A percentile compares a stretch with the other conserved stretches of the same genome.
phyloP scores from a whole-genome alignment of 306 rosid genomes.

The Alnus rubra region DNA sequence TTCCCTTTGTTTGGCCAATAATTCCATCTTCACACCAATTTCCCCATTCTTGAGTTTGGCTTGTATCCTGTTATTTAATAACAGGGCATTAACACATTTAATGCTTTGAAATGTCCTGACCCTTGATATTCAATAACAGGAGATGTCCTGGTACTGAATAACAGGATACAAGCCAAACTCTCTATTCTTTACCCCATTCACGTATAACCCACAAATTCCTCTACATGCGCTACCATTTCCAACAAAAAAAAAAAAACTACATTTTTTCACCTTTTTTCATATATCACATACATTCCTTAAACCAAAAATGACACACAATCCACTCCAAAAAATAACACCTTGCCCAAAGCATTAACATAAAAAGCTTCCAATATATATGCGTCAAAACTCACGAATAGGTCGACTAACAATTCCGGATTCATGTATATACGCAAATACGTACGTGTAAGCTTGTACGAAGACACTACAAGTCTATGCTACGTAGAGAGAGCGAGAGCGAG shows the following conservation, averaged over 20 bases:
- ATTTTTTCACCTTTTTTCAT: not conserved
- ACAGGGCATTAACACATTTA: too few species aligned
- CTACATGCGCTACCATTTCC: not conserved
- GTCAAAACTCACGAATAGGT: too few species aligned
- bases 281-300: not conserved
- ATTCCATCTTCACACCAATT: not conserved
- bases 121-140: too few species aligned
- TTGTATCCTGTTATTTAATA: too few species aligned
- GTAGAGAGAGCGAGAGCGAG: too few species aligned
- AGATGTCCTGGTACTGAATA: too few species aligned
- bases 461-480: not conserved
- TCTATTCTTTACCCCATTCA: not conserved
- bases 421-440: not conserved
- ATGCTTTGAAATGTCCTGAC: too few species aligned
- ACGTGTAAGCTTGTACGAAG: not conserved
- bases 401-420: too few species aligned
- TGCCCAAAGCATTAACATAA: not conserved
- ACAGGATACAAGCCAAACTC: too few species aligned
- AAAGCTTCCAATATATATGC: not conserved
- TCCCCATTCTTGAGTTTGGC: not conserved
- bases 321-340: not conserved
- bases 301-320: not conserved
- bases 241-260: not conserved
- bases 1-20: not conserved
- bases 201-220: not conserved